Percentiles rank a stretch among this genome's conserved stretches.
Conservation (phyloP, 306 rosid species). For the Dalbergia oliveri region DNA sequence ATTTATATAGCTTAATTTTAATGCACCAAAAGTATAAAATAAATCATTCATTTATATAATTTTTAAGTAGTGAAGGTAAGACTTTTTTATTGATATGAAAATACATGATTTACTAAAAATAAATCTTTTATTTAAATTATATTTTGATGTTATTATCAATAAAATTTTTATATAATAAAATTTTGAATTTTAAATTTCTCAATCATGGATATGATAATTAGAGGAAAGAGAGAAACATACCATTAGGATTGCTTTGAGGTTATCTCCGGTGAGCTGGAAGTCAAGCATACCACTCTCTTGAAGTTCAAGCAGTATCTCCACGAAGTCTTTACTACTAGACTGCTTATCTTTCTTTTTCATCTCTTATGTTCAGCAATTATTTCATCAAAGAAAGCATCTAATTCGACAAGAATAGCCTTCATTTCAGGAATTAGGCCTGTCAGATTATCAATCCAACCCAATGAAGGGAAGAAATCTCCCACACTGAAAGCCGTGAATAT, state of each 20-base stretch:
- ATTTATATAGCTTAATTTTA: no score
- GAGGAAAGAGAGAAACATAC: neutral
- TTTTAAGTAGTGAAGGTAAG: no score
- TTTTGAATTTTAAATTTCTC: no score
- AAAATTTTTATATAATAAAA: no score
- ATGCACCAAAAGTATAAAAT: no score
- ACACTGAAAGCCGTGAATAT: neutral
- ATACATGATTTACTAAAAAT: no score
- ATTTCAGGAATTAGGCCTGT: constrained; percentile 34
- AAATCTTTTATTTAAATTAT: no score
- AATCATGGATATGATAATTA: neutral
- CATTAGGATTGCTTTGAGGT: constrained; percentile 40
- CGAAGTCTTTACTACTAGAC: constrained; percentile 38
- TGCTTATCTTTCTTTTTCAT: neutral
- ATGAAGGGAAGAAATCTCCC: constrained; percentile 52
- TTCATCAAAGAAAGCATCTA: constrained; percentile 46
- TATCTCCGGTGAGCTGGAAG: constrained; percentile 30
- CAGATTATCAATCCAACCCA: constrained; percentile 56
- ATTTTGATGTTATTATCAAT: no score
- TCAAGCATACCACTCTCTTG: constrained; percentile 33
- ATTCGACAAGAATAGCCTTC: neutral
- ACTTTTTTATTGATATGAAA: no score
- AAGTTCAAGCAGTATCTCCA: constrained; percentile 53
- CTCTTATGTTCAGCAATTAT: constrained; percentile 43
- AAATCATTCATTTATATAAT: no score